Evolutionary conservation across 129 eudicot genomes (phyloP).

Genomic region (Escallonia rubra): DNA sequence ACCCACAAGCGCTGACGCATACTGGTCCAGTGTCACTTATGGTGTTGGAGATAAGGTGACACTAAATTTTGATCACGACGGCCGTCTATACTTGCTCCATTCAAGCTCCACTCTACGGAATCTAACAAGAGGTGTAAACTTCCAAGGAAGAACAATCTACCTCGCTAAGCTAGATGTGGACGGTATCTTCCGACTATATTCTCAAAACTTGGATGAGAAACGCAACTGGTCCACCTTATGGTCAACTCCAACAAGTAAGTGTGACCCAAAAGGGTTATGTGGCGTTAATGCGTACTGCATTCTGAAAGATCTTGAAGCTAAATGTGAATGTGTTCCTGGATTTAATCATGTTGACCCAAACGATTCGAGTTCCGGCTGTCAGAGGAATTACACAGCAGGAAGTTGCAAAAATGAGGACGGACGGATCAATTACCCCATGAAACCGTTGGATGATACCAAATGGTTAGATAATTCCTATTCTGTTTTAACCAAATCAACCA

Average conservation of each 20-base stretch:
- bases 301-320: background rate
- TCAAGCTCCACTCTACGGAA: conserved; percentile 3
- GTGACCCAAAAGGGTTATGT: conserved; percentile 35
- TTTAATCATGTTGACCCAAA: conserved; percentile 13
- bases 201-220: background rate
- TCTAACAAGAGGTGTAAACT: conserved; percentile 20
- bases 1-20: background rate
- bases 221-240: conserved; percentile 14
- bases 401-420: conserved; percentile 15
- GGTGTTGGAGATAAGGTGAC: conserved; percentile 19
- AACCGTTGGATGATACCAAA: background rate
- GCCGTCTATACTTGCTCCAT: conserved; percentile 29
- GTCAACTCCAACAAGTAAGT: conserved; percentile 16
- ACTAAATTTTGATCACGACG: conserved; percentile 34
- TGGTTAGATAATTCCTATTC: conserved; percentile 26
- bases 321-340: conserved; percentile 36
- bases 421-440: conserved; percentile 9
- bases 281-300: conserved; percentile 34
- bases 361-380: conserved; percentile 24
- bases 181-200: conserved; percentile 41
- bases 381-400: conserved; percentile 21
- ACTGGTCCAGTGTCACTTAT: conserved; percentile 2
- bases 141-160: conserved; percentile 13
- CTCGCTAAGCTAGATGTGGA: conserved; percentile 30
- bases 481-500: background rate